Evolutionary conservation across 352 stramenopile species (phyloP).

Genomic region (Globisporangium cylindrosporum): DNA sequence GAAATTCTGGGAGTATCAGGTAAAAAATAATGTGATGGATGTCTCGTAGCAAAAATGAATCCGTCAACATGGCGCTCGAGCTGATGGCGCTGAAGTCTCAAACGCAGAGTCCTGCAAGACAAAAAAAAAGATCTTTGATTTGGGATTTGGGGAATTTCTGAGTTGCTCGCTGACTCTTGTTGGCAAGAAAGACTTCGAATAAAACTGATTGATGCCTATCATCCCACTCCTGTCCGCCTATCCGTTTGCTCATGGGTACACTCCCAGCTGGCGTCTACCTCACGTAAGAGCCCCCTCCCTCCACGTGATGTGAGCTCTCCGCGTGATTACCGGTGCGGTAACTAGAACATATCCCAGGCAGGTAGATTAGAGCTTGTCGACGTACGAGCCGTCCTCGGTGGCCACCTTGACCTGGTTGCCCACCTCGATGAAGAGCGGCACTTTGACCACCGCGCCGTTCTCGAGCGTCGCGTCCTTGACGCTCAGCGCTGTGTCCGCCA

Average conservation of each 20-base stretch:
- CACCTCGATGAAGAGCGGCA: slow-evolving; percentile 80
- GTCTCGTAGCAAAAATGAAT: neutral
- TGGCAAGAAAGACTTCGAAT: too few species aligned
- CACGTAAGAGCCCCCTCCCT: too few species aligned
- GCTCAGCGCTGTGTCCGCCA: slow-evolving; percentile 71
- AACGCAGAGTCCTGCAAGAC: too few species aligned
- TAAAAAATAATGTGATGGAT: neutral
- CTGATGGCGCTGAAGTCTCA: neutral
- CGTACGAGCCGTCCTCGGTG: slow-evolving; percentile 72
- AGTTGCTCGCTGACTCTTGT: neutral
- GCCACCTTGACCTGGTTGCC: slow-evolving; percentile 72
- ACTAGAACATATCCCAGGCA: neutral
- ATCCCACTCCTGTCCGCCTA: neutral
- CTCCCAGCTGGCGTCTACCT: neutral
- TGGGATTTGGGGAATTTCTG: neutral
- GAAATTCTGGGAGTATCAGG: neutral
- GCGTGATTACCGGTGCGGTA: neutral
- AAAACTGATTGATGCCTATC: neutral
- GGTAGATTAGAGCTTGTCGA: slow-evolving; percentile 61
- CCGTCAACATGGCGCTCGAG: neutral
- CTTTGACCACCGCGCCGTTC: slow-evolving; percentile 79
- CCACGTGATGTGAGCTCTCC: neutral
- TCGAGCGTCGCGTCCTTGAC: slow-evolving; percentile 80
- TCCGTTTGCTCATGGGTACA: neutral
- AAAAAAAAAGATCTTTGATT: too few species aligned